Conservation (phyloP, 2,329 filamentous ascomycete genomes). For the Nigrospora osmanthi region DNA sequence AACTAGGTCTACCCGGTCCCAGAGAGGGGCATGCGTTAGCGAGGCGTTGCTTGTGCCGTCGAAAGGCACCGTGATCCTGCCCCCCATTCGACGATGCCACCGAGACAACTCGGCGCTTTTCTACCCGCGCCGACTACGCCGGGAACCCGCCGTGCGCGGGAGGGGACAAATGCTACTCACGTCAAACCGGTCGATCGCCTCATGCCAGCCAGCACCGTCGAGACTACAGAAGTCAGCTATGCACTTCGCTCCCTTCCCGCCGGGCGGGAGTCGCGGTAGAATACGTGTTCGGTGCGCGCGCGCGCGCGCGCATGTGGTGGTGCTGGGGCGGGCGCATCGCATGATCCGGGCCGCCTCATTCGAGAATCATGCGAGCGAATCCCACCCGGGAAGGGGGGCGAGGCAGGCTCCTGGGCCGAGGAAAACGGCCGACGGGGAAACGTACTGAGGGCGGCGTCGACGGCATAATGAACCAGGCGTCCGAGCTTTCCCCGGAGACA, state of each 20-base stretch:
- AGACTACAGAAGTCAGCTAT: conserved; percentile 49
- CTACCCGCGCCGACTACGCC: too few relatives aligned
- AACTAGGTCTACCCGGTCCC: conserved; percentile 56
- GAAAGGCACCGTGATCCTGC: not conserved
- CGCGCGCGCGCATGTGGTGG: too few relatives aligned
- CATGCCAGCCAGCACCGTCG: conserved; percentile 92
- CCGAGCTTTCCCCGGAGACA: conserved; percentile 74
- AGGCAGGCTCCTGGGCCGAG: too few relatives aligned
- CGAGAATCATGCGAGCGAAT: too few relatives aligned
- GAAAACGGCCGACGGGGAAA: conserved; percentile 9
- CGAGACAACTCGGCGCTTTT: not conserved
- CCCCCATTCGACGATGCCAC: not conserved
- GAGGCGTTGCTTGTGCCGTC: not conserved
- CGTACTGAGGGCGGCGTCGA: conserved; percentile 88
- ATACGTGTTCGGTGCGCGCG: too few relatives aligned
- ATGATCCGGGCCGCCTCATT: too few relatives aligned
- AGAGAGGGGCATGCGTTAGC: conserved; percentile 35
- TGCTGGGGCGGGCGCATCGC: too few relatives aligned
- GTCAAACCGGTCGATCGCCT: conserved; percentile 95
- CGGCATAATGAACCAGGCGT: conserved; percentile 87
- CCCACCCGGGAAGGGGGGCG: not conserved
- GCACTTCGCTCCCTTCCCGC: conserved; percentile 9
- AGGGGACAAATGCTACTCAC: conserved; percentile 52
- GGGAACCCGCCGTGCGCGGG: too few relatives aligned
- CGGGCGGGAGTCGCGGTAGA: too few relatives aligned